A percentile compares a stretch with the other conserved stretches of the same genome.
Conservation (phyloP, 169 alveolate genomes). For the Perkinsus marinus region DNA sequence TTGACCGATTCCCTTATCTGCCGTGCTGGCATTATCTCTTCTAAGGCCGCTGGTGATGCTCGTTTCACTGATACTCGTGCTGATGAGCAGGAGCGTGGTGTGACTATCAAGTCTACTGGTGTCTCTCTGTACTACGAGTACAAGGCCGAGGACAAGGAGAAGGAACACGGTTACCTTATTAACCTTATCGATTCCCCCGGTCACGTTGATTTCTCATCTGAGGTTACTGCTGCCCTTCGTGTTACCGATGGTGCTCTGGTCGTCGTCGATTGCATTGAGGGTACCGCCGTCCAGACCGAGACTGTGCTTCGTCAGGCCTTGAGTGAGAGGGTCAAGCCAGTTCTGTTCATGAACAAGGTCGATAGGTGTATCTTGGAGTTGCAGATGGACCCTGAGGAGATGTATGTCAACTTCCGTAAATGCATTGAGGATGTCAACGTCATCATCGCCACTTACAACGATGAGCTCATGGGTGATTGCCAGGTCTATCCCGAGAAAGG, state of each 20-base stretch:
- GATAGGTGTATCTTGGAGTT: constrained; percentile 93
- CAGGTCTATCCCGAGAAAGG: constrained; percentile 93
- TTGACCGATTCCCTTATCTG: constrained; percentile 94
- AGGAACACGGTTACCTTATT: constrained; percentile 73
- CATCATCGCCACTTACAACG: constrained; percentile 89
- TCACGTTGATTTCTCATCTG: constrained; percentile 99
- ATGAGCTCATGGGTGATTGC: constrained; percentile 87
- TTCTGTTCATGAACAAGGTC: constrained; percentile 93
- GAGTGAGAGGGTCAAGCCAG: constrained; percentile 93
- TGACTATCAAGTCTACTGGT: constrained; percentile 98
- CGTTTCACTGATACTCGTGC: constrained; percentile 98
- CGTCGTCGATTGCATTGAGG: constrained; percentile 98
- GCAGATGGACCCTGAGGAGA: constrained; percentile 93
- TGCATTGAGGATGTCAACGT: constrained; percentile 93
- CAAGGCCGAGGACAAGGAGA: constrained; percentile 76
- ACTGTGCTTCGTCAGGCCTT: constrained; percentile 98
- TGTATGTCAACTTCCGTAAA: constrained; percentile 87
- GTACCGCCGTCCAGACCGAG: constrained; percentile 97
- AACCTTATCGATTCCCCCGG: constrained; percentile 99
- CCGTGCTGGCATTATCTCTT: constrained; percentile 97
- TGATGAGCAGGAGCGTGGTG: constrained; percentile 98
- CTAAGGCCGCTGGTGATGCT: constrained; percentile 96
- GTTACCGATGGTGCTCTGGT: constrained; percentile 99
- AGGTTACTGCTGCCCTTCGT: constrained; percentile 98
- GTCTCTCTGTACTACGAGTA: constrained; percentile 94